phyloP scores from a whole-genome alignment of 2,329 filamentous ascomycete genomes.

The Alternaria ventricosa region DNA sequence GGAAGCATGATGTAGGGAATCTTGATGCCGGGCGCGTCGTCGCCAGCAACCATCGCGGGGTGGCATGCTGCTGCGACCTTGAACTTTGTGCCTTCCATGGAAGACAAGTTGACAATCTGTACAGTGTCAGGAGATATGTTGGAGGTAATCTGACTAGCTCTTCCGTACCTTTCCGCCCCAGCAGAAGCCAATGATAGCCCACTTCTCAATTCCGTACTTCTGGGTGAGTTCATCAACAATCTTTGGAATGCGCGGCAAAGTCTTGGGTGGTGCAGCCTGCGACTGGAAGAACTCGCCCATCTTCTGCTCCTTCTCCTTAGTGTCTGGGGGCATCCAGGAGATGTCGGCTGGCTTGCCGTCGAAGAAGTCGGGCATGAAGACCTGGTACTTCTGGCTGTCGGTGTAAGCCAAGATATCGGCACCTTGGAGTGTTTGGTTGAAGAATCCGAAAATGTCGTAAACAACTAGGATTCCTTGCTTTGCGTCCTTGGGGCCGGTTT shows the following conservation, averaged over 20 bases:
- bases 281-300: slow-evolving; percentile 66
- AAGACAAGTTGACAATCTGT: slow-evolving; percentile 64
- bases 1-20: slow-evolving; percentile 66
- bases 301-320: slow-evolving; percentile 65
- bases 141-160: background rate
- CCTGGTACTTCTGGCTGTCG: slow-evolving; percentile 73
- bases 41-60: slow-evolving; percentile 66
- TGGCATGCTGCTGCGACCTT: slow-evolving; percentile 64
- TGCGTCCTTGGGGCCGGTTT: slow-evolving; percentile 63
- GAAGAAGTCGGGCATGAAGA: slow-evolving; percentile 94
- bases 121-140: background rate
- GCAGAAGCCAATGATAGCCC: slow-evolving; percentile 68
- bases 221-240: slow-evolving; percentile 62
- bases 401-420: slow-evolving; percentile 67
- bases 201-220: slow-evolving; percentile 58
- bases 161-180: slow-evolving; percentile 61
- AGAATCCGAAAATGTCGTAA: slow-evolving; percentile 70
- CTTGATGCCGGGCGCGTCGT: slow-evolving; percentile 62
- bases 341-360: slow-evolving; percentile 73
- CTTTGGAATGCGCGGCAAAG: slow-evolving; percentile 61
- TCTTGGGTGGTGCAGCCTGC: slow-evolving; percentile 64
- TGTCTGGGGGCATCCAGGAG: slow-evolving; percentile 66
- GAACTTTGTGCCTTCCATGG: slow-evolving; percentile 60
- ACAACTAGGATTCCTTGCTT: slow-evolving; percentile 65
- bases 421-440: slow-evolving; percentile 67